Base-by-base conservation (phyloP, 176 grass and related monocot species). In the Thinopyrum elongatum region DNA sequence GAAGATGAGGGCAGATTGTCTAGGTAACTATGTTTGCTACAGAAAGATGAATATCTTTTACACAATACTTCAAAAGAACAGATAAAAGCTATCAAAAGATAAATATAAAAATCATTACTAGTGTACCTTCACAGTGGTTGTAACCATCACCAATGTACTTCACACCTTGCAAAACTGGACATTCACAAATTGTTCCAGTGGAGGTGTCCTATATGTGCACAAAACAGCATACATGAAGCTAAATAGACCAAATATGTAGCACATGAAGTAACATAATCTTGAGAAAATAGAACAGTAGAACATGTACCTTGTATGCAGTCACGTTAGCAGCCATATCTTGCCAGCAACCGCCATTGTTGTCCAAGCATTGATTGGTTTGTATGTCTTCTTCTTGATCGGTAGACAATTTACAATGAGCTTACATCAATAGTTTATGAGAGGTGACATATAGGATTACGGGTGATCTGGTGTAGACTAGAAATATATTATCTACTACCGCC, bases 331-430 rank as follows among this genome's bases (percentile, higher is more conserved):
- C 84, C 42, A 92, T 90, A 86, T 95, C 91, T 83, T 91, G 74
- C 93, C 95, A 98, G 82, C 93, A 98, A 79, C 88, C 95, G 55
- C 95, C 95, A 84, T 98, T 95, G 65, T 98, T 98, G 27, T 98
- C 95, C 72, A 93, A 81, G 49, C 95, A 98, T 79, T 98, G 93
- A 41, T 98, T 95, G 81, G 89, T 95, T 89, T 98, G 90, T 90
- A 98, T 94, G 10, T 86, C 95, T 93, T 51, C 47, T 51, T 51
- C 47, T 51, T 51, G 47, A 51, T 49, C 4, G 13, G 0, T 14
- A 49, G 47, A 51, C 47, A 51, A 51, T 51, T 51, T 51, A 51
- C 47, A 17, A 51, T 51, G 2, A 51, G 47, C 15, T 51, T 51
- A 51, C 47, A 17, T 51, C 15, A 17, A 15, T 51, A 51, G 47